Conservation (phyloP, 1,284 basidiomycete genomes). For the Amylostereum areolatum region DNA sequence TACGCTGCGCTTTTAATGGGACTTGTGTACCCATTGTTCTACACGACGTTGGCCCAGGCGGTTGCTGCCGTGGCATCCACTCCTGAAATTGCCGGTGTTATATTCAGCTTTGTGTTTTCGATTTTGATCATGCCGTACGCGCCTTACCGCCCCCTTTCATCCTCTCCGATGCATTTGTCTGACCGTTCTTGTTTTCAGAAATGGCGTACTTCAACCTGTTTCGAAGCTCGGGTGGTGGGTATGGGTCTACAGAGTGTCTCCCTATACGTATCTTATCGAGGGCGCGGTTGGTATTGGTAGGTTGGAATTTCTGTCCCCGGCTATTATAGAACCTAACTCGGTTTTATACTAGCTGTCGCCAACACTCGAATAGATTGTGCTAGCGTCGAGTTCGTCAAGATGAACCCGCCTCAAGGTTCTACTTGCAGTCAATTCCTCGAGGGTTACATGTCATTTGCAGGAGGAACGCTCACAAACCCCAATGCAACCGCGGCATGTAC, state of each 20-base stretch:
- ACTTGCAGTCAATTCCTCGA: conserved; percentile 55
- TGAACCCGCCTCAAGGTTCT: conserved; percentile 53
- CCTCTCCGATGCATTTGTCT: not conserved
- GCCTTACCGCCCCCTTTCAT: conserved; percentile 5
- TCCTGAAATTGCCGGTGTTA: conserved; percentile 1
- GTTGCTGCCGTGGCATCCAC: conserved; percentile 2
- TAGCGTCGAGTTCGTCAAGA: conserved; percentile 40
- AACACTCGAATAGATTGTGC: conserved; percentile 43
- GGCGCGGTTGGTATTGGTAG: not conserved
- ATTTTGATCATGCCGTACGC: not conserved
- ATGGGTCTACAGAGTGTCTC: conserved; percentile 34
- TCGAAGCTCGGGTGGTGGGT: too few relatives aligned
- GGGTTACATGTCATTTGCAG: conserved; percentile 42
- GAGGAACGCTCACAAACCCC: conserved; percentile 65
- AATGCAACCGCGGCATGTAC: conserved; percentile 31
- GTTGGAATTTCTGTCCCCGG: not conserved
- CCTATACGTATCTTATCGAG: conserved; percentile 32
- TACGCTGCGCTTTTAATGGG: conserved; percentile 23
- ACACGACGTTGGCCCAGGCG: conserved; percentile 5
- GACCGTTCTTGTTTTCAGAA: not conserved
- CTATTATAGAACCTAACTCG: conserved; percentile 12
- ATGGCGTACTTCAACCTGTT: not conserved
- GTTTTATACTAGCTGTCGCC: conserved; percentile 11
- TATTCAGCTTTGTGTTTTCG: not conserved
- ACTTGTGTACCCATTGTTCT: conserved; percentile 17